Base-by-base conservation (phyloP, 345 rosid genomes). In the Camelina sativa region DNA sequence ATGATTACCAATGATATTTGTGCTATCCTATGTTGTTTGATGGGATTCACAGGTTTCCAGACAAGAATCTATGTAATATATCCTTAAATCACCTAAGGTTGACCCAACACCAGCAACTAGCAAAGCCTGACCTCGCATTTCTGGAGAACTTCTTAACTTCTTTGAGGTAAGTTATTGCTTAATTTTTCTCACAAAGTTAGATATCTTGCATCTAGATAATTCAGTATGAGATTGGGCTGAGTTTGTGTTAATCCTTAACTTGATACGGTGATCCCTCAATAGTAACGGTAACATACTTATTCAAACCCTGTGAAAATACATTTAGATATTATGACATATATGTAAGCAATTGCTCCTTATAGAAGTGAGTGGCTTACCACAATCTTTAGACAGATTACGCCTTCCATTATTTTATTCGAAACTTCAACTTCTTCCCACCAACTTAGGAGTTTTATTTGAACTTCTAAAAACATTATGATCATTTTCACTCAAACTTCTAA, bases 341-440 rank as follows among this genome's bases (percentile, higher is more conserved):
- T 30, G 7, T 62, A 48, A 52, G 76, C 37, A 54, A 71, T 72
- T 44, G 58, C 62, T 65, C 35, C 16, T 22, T 73, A 4, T 60
- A 32, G 43, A 63, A 54, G 13, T 69, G 71, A 76, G 80, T 73
- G 79, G 66, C 48, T 54, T 19, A 62, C 78, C 78, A 79, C 67
- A 69, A 76, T 79, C 82, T 79, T 55, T 55, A 40, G 72, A 58
- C 61, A 30, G 74, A 67, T 79, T 67, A 79, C 16, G 11, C 22
- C 50, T 71, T 65, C 63, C 55, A 47, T 50, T 77, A 71, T 58
- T 71, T 11, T 71, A 77, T 71, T 65, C 20, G 0, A 68, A 68
- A 20, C 66, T 75, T 50, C 60, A 70, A 63, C 51, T 35, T 70
- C 59, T 68, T 2, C 35, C 11, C 62, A 56, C 56, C 79, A 67